phyloP scores from a whole-genome alignment of 441 rosid genomes.

The Arabidopsis lyrata region DNA sequence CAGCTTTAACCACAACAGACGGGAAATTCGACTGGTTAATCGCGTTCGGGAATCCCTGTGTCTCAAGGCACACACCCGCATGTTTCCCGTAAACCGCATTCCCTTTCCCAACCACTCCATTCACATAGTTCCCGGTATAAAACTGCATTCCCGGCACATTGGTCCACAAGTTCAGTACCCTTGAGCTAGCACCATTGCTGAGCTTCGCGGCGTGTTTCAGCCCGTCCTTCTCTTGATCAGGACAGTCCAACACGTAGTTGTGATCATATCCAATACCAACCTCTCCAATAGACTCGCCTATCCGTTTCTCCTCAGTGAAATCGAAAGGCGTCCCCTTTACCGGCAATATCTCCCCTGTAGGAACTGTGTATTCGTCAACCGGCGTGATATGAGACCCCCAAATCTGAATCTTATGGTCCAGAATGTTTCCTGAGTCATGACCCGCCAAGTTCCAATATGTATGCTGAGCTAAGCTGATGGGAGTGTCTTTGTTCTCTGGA shows the following conservation, averaged over 20 bases:
- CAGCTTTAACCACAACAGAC: slow-evolving; percentile 71
- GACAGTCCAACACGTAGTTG: slow-evolving; percentile 73
- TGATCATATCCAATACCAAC: slow-evolving; percentile 90
- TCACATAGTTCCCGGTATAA: slow-evolving; percentile 83
- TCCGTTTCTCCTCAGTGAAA: slow-evolving; percentile 73
- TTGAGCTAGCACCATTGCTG: slow-evolving; percentile 66
- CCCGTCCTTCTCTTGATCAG: slow-evolving; percentile 69
- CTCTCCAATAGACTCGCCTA: slow-evolving; percentile 67
- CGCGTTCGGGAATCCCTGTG: slow-evolving; percentile 89
- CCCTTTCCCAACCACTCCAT: slow-evolving; percentile 76
- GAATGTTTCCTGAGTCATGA: slow-evolving; percentile 75
- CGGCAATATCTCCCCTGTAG: slow-evolving; percentile 81
- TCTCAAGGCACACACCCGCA: slow-evolving; percentile 86
- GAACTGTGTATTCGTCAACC: slow-evolving; percentile 76
- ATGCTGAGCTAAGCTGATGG: slow-evolving; percentile 87
- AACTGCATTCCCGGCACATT: slow-evolving; percentile 88
- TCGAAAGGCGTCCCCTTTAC: slow-evolving; percentile 85
- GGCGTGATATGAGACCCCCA: slow-evolving; percentile 82
- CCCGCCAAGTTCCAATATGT: slow-evolving; percentile 94
- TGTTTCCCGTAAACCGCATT: slow-evolving; percentile 81
- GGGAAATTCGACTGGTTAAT: slow-evolving; percentile 84
- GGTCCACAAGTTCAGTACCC: slow-evolving; percentile 87
- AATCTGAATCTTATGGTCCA: slow-evolving; percentile 74
- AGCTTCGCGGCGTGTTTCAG: slow-evolving; percentile 74
- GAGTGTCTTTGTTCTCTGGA: slow-evolving; percentile 75